Conservation (phyloP, 2,329 filamentous ascomycete species). For the Didymella segeticola region DNA sequence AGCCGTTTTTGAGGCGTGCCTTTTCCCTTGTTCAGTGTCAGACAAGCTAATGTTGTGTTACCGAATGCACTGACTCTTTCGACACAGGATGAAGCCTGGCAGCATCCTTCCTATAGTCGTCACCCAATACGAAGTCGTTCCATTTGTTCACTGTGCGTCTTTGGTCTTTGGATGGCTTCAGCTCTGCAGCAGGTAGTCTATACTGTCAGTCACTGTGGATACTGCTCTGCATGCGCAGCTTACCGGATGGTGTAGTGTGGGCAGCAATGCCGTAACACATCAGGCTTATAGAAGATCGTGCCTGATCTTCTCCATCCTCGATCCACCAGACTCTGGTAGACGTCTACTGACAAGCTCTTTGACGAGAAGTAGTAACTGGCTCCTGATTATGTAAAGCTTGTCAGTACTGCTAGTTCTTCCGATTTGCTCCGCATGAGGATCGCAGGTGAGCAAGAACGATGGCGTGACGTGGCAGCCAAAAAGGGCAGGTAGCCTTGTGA, state of each 20-base stretch:
- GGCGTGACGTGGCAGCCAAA: conserved; percentile 21
- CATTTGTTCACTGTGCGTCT: conserved; percentile 79
- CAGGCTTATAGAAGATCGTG: conserved; percentile 76
- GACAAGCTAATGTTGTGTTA: not conserved
- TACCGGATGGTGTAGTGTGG: conserved; percentile 83
- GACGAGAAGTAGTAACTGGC: conserved; percentile 75
- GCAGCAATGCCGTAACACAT: conserved; percentile 82
- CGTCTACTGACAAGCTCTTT: conserved; percentile 65
- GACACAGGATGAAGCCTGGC: conserved; percentile 70
- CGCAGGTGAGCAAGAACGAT: conserved; percentile 1
- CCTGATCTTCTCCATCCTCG: conserved; percentile 74
- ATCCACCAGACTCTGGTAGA: conserved; percentile 76
- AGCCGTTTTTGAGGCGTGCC: conserved; percentile 69
- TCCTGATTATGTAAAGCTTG: conserved; percentile 58
- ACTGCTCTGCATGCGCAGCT: conserved; percentile 4
- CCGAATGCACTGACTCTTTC: conserved; percentile 58
- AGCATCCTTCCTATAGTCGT: conserved; percentile 69
- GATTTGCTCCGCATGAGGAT: conserved; percentile 15
- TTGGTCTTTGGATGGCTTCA: conserved; percentile 74
- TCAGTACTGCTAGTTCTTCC: conserved; percentile 26
- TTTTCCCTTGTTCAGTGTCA: conserved; percentile 55
- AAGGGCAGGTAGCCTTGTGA: conserved; percentile 10
- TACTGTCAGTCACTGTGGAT: conserved; percentile 16
- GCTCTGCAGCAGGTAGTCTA: conserved; percentile 69
- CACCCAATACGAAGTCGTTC: conserved; percentile 73